Base-by-base conservation (phyloP, 768 basidiomycete species). In the Clitopilus passeckerianus region DNA sequence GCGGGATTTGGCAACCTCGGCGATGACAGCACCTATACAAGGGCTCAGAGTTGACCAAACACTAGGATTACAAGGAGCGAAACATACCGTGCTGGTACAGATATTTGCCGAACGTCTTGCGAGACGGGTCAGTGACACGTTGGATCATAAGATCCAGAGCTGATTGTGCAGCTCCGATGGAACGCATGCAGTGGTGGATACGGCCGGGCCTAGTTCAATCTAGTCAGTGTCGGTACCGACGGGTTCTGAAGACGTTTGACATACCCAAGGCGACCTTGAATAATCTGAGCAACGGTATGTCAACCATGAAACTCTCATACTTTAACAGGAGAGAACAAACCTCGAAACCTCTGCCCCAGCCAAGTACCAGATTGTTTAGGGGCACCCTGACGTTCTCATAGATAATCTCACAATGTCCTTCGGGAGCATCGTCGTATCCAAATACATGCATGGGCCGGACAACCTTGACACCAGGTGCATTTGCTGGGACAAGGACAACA, bases 151-250 rank as follows among this genome's bases (percentile, higher is more conserved):
- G 74, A 67, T 97, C 93, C 59, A 98, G 76, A 2, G 96, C 90
- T 22, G 83, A 80, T 61, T 89, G 85, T 0, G 97, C 97, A 20
- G 83, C 83, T 20, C 97, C 97, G 59, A 99, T 92, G 7, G 93
- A 91, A 37, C 97, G 87, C 97, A 99, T 99, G 79, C 96, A 97
- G 69, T 95, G 93, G 67, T 96, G 95, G 66, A 96, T 91, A 58
- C 95, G 89, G n/a, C 95, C 95, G 55, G 95, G 95, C 43, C 93
- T 93, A 63, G 53, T 50, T 20, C 27, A 62, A 12, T 1, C 55
- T 23, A 18, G 8, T 41, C 2, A 30, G 20, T 20, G 44, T 44
- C 18, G 1, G 43, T 34, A 27, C 12, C 20, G 2, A 57, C 30
- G 33, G 7, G 14, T 34, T 18, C 14, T 55, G 5, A 16, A 34